Evolutionary conservation across 208 protist genomes (phyloP).

Genomic region (Wallacemonas sp.): DNA sequence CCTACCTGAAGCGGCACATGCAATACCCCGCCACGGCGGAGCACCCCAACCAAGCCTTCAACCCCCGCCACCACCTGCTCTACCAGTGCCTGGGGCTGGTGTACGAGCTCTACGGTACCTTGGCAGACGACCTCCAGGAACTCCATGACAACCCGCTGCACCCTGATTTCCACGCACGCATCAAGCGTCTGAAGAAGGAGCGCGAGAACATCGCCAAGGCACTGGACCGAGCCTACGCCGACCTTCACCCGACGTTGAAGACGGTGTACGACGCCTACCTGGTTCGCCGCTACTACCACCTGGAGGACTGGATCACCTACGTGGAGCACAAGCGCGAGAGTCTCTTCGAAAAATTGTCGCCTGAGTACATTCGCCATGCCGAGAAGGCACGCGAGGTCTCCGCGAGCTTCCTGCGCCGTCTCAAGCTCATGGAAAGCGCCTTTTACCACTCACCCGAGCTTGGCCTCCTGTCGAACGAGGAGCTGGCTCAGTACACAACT

Average conservation of each 20-base stretch:
- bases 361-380: constrained; percentile 49
- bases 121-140: constrained; percentile 72
- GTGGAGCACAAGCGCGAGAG: constrained; percentile 69
- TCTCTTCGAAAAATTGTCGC: constrained; percentile 61
- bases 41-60: constrained; percentile 61
- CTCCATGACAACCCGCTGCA: constrained; percentile 85
- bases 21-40: constrained; percentile 81
- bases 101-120: constrained; percentile 72
- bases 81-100: constrained; percentile 58
- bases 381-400: constrained; percentile 45
- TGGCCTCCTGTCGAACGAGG: constrained; percentile 37
- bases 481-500: constrained; percentile 48
- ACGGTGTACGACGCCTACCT: constrained; percentile 85
- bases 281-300: constrained; percentile 79
- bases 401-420: constrained; percentile 46
- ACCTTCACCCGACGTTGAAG: constrained; percentile 81
- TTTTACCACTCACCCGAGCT: constrained; percentile 60
- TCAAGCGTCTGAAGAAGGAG: constrained; percentile 52
- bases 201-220: constrained; percentile 63
- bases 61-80: constrained; percentile 47
- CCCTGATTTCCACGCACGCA: constrained; percentile 64
- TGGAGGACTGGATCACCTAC: constrained; percentile 74
- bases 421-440: constrained; percentile 45
- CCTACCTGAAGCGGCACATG: constrained; percentile 78
- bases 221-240: constrained; percentile 69